A percentile compares a stretch with the other conserved stretches of the same genome.
phyloP scores from a whole-genome alignment of 2,329 filamentous ascomycete genomes.

The Parastagonospora nodorum region DNA sequence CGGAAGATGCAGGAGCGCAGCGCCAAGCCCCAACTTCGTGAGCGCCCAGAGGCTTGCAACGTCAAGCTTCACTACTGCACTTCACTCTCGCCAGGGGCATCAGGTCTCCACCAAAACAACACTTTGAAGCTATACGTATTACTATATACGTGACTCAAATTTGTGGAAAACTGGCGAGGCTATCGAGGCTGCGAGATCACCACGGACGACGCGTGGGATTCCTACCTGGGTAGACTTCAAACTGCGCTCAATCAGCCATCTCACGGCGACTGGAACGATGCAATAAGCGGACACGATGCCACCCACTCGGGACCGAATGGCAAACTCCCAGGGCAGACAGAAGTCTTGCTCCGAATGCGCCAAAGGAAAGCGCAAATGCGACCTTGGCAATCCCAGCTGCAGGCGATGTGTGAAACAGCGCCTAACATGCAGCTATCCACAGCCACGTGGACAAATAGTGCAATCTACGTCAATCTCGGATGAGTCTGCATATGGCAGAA shows the following conservation, averaged over 20 bases:
- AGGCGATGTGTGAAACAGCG: slow-evolving; percentile 57
- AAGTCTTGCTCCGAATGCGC: slow-evolving; percentile 64
- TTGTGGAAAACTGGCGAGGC: too few species aligned
- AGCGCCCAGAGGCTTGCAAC: too few species aligned
- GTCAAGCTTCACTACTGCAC: too few species aligned
- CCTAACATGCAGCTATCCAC: slow-evolving; percentile 55
- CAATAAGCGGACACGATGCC: slow-evolving; percentile 41
- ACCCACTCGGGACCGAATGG: slow-evolving; percentile 36
- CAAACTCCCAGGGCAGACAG: slow-evolving; percentile 43
- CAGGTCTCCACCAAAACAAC: too few species aligned
- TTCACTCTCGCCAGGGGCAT: too few species aligned
- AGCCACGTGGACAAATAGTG: slow-evolving; percentile 2
- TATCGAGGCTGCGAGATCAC: too few species aligned
- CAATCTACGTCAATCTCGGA: slow-evolving; percentile 1
- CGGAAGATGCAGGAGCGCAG: too few species aligned
- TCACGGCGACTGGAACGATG: slow-evolving; percentile 1
- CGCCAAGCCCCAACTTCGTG: too few species aligned
- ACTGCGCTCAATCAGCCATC: not conserved
- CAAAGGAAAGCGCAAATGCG: slow-evolving; percentile 63
- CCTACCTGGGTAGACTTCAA: not conserved
- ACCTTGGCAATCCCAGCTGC: slow-evolving; percentile 58
- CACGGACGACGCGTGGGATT: too few species aligned
- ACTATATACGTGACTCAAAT: too few species aligned
- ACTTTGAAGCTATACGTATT: too few species aligned
- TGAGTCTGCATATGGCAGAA: slow-evolving; percentile 9